These are phyloP conservation scores for Penicillium bialowiezense DNA, from an alignment of 495 filamentous ascomycete species.

Conservation along the genomic window DNA sequence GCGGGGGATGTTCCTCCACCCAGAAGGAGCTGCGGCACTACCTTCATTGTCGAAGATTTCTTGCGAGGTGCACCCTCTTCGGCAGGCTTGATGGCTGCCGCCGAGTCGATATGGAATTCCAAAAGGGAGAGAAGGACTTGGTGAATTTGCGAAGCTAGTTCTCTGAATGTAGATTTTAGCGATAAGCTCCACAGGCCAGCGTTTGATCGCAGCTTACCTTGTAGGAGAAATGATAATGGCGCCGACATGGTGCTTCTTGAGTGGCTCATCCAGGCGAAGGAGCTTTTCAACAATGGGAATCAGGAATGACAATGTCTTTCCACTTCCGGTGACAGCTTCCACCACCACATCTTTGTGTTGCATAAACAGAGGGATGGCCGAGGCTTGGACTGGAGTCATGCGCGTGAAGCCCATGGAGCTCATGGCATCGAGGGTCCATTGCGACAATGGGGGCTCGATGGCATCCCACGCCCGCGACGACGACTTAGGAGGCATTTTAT, in stretches of 20 bases:
- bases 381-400: conserved; percentile 93
- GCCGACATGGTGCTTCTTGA: conserved; percentile 84
- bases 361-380: conserved; percentile 87
- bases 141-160: conserved; percentile 88
- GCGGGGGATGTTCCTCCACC: conserved; percentile 79
- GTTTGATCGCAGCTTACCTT: conserved; percentile 37
- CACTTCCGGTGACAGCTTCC: conserved; percentile 93
- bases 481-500: conserved; percentile 39
- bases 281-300: conserved; percentile 87
- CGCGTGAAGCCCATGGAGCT: conserved; percentile 77
- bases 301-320: conserved; percentile 89
- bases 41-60: conserved; percentile 50
- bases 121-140: conserved; percentile 74
- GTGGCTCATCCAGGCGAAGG: conserved; percentile 67
- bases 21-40: conserved; percentile 86
- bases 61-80: conserved; percentile 55
- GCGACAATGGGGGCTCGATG: conserved; percentile 72
- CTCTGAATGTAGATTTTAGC: conserved; percentile 45
- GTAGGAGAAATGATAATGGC: conserved; percentile 92
- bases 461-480: conserved; percentile 71
- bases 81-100: conserved; percentile 52
- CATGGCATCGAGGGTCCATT: conserved; percentile 88
- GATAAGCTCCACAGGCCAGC: background rate
- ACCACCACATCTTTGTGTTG: conserved; percentile 96
- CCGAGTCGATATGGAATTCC: conserved; percentile 77